A percentile compares a stretch with the other conserved stretches of the same genome.
Conservation (phyloP, 768 basidiomycete genomes). For the Tricholoma matsutake region DNA sequence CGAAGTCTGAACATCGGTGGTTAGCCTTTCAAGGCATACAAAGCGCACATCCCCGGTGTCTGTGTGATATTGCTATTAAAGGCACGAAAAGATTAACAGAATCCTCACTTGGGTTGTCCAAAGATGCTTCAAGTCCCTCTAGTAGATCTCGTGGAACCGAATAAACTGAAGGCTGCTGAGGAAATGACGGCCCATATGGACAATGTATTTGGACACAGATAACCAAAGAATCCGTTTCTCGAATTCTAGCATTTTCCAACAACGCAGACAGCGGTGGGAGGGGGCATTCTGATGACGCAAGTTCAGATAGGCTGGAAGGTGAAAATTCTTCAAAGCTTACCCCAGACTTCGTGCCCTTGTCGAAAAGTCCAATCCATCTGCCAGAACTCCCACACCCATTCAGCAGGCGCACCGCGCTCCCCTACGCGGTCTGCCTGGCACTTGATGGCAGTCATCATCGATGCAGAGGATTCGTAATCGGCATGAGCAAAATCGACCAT, state of each 20-base stretch:
- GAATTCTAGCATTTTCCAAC: conserved; percentile 55
- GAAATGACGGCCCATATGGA: conserved; percentile 54
- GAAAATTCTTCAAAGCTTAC: conserved; percentile 33
- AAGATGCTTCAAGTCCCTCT: conserved; percentile 63
- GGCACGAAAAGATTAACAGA: not conserved
- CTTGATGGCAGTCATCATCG: conserved; percentile 74
- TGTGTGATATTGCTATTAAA: conserved; percentile 16
- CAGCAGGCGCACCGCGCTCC: conserved; percentile 58
- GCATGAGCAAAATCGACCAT: conserved; percentile 58
- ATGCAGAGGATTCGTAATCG: conserved; percentile 57
- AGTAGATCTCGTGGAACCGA: conserved; percentile 66
- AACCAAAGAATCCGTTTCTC: conserved; percentile 63
- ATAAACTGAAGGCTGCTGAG: conserved; percentile 62
- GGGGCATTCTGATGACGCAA: conserved; percentile 45
- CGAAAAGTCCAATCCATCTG: conserved; percentile 70
- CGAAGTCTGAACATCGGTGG: conserved; percentile 23
- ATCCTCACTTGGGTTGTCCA: conserved; percentile 67
- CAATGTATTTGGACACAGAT: conserved; percentile 75
- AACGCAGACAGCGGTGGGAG: conserved; percentile 61
- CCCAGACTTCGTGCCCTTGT: conserved; percentile 71
- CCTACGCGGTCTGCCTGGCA: conserved; percentile 58
- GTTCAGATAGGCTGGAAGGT: not conserved
- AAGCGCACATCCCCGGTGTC: conserved; percentile 79
- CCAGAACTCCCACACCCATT: conserved; percentile 76
- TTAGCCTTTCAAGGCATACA: conserved; percentile 59